A percentile compares a stretch with the other conserved stretches of the same genome.
Conservation (phyloP, 2,329 filamentous ascomycete genomes). For the Trichoderma atrobrunneum region DNA sequence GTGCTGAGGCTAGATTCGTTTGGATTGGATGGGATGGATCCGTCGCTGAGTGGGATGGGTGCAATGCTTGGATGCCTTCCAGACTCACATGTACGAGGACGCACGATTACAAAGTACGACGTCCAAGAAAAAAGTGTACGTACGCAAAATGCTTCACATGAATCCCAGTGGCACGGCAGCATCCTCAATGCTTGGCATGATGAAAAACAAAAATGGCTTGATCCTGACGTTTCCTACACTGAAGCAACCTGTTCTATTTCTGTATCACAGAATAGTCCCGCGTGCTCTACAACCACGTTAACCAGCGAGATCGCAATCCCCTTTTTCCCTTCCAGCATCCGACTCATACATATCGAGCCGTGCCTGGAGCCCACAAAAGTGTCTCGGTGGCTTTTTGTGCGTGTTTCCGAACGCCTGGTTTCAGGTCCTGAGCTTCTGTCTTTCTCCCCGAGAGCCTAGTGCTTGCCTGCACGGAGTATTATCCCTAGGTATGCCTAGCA, state of each 20-base stretch:
- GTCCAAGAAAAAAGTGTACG: neutral
- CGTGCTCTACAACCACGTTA: neutral
- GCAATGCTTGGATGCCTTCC: neutral
- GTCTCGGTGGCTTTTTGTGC: slow-evolving; percentile 6
- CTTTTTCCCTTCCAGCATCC: neutral
- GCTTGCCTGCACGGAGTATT: slow-evolving; percentile 1
- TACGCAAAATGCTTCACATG: neutral
- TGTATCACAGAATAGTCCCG: neutral
- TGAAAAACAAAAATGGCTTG: neutral
- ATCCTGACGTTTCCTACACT: neutral
- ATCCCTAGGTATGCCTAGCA: neutral
- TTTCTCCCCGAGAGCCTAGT: slow-evolving; percentile 5
- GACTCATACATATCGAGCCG: neutral
- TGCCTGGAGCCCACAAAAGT: slow-evolving; percentile 1
- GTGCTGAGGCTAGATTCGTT: neutral
- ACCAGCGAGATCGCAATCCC: neutral
- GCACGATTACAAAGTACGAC: neutral
- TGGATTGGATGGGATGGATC: neutral
- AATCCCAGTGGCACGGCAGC: neutral
- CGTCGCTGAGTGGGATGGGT: neutral
- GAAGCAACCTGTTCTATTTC: neutral
- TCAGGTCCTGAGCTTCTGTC: neutral
- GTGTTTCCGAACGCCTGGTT: slow-evolving; percentile 11
- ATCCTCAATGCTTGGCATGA: neutral
- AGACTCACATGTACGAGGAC: neutral